Conservation (phyloP, 2,329 filamentous ascomycete genomes). For the Blumeria hordei region DNA sequence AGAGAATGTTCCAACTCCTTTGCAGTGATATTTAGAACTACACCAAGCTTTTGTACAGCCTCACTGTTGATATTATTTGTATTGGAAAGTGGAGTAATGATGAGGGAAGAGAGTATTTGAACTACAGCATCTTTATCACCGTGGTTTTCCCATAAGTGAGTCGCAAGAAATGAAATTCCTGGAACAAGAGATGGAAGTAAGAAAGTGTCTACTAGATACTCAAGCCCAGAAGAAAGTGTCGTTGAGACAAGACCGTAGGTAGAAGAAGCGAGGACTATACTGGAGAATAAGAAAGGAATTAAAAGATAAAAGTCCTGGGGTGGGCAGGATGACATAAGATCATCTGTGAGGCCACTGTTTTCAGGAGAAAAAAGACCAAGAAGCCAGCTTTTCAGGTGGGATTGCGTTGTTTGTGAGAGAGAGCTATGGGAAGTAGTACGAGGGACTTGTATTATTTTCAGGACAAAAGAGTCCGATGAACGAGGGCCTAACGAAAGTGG, state of each 20-base stretch:
- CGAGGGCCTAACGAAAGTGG: constrained; percentile 36
- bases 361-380: constrained; percentile 55
- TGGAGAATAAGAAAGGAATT: constrained; percentile 52
- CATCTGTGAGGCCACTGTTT: constrained; percentile 48
- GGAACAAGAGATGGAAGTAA: constrained; percentile 55
- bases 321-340: constrained; percentile 58
- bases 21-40: constrained; percentile 47
- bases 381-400: constrained; percentile 50
- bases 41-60: constrained; percentile 41
- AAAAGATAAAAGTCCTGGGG: constrained; percentile 66
- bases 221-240: constrained; percentile 47
- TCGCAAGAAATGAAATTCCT: constrained; percentile 45
- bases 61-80: constrained; percentile 28
- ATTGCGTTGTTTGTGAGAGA: constrained; percentile 35
- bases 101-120: constrained; percentile 45
- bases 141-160: constrained; percentile 42
- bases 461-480: constrained; percentile 39
- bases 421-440: constrained; percentile 28
- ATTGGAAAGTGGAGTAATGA: constrained; percentile 39
- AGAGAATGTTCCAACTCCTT: constrained; percentile 44
- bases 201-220: constrained; percentile 62
- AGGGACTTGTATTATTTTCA: constrained; percentile 36
- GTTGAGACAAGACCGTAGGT: constrained; percentile 41
- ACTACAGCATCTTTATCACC: constrained; percentile 44
- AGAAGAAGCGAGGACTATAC: constrained; percentile 48